phyloP scores from a whole-genome alignment of 2,329 filamentous ascomycete genomes.

The Monosporascus sp. region DNA sequence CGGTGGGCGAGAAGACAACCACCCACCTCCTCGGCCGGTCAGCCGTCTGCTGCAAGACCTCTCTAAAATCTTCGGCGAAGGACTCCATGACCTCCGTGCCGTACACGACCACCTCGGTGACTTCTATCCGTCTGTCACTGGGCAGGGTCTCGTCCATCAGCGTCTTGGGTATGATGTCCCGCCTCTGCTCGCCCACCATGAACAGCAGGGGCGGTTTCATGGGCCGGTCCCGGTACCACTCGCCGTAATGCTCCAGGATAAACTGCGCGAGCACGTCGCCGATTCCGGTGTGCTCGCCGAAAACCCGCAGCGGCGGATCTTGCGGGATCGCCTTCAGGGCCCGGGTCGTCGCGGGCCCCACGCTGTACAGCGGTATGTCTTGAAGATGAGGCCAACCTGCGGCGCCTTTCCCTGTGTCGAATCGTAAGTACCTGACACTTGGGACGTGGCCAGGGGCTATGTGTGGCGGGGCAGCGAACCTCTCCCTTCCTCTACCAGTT shows the following conservation, averaged over 20 bases:
- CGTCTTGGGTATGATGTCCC: conserved; percentile 84
- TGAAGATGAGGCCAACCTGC: conserved; percentile 48
- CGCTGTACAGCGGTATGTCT: conserved; percentile 64
- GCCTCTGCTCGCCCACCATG: conserved; percentile 80
- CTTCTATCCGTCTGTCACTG: conserved; percentile 48
- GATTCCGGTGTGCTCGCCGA: conserved; percentile 78
- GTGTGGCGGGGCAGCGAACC: conserved; percentile 21
- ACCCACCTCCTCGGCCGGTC: conserved; percentile 55
- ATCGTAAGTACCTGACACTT: conserved; percentile 1
- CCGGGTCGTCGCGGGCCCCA: conserved; percentile 74
- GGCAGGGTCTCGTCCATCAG: conserved; percentile 57
- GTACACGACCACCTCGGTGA: conserved; percentile 82
- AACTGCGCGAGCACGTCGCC: conserved; percentile 73
- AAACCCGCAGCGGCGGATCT: conserved; percentile 53
- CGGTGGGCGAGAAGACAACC: conserved; percentile 67
- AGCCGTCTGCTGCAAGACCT: conserved; percentile 41
- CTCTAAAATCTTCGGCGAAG: conserved; percentile 64
- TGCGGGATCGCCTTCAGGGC: conserved; percentile 57
- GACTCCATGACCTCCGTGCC: conserved; percentile 76
- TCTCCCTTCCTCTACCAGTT: conserved; percentile 52
- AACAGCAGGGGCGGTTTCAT: conserved; percentile 68
- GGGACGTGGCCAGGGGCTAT: conserved; percentile 22
- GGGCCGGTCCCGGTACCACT: conserved; percentile 39
- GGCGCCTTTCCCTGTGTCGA: conserved; percentile 10
- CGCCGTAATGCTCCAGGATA: conserved; percentile 72